Conservation (phyloP, 176 grass and related monocot genomes). For the Eleusine indica region DNA sequence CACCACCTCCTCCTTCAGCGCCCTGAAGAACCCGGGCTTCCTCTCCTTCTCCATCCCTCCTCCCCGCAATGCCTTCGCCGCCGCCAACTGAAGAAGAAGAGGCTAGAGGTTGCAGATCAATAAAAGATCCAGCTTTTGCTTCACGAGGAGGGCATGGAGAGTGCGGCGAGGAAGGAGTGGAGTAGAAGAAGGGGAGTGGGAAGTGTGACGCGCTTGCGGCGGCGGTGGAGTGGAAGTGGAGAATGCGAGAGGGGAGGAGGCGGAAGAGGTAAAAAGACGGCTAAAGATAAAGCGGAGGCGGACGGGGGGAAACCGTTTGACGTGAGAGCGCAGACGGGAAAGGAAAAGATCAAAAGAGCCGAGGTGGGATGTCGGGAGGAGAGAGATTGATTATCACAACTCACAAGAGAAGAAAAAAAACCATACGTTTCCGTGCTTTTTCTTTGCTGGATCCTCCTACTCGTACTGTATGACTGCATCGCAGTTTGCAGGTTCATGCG, state of each 20-base stretch:
- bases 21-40: slow-evolving; percentile 78
- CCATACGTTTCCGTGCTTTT: not conserved
- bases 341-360: slow-evolving; percentile 47
- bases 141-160: slow-evolving; percentile 42
- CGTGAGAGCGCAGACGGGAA: slow-evolving; percentile 52
- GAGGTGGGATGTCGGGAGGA: slow-evolving; percentile 39
- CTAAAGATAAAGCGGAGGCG: slow-evolving; percentile 49
- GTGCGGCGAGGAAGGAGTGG: slow-evolving; percentile 45
- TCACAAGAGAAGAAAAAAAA: too few relatives aligned
- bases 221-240: not conserved
- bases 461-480: not conserved
- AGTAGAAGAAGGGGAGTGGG: slow-evolving; percentile 43
- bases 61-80: not conserved
- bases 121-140: slow-evolving; percentile 13
- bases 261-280: slow-evolving; percentile 21
- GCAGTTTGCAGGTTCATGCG: not conserved
- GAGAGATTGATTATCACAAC: not conserved
- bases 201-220: slow-evolving; percentile 9
- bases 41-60: slow-evolving; percentile 71
- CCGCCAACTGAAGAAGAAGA: not conserved
- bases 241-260: slow-evolving; percentile 34
- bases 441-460: not conserved
- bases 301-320: slow-evolving; percentile 45
- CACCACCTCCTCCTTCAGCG: slow-evolving; percentile 75
- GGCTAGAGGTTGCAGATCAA: not conserved